These are phyloP conservation scores for Lactarius hengduanensis DNA, from an alignment of 768 basidiomycete genomes.

Conservation along the genomic window DNA sequence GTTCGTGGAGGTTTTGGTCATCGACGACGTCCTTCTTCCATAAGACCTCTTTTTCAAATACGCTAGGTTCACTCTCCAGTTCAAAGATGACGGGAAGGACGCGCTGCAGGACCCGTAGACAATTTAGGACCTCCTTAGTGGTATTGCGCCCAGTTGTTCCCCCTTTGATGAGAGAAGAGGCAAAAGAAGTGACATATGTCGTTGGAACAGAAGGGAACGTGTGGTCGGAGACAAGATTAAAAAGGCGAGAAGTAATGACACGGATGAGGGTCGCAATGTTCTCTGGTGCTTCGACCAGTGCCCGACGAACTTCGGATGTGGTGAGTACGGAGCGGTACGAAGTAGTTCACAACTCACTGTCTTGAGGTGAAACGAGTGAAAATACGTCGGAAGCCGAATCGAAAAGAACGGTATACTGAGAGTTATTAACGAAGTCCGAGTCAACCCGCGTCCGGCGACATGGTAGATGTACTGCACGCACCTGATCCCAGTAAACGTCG, in stretches of 20 bases:
- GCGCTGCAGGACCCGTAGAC: constrained; percentile 85
- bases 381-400: constrained; percentile 91
- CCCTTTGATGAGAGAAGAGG: constrained; percentile 67
- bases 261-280: constrained; percentile 82
- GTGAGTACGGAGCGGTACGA: not conserved
- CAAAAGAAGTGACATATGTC: constrained; percentile 61
- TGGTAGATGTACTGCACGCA: constrained; percentile 36
- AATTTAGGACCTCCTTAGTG: constrained; percentile 87
- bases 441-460: not conserved
- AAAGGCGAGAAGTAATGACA: constrained; percentile 64
- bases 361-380: constrained; percentile 48
- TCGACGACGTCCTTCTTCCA: constrained; percentile 61
- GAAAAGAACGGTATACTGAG: constrained; percentile 78
- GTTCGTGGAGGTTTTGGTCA: constrained; percentile 31
- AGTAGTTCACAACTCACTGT: not conserved
- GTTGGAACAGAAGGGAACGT: constrained; percentile 66
- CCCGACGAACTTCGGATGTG: constrained; percentile 64
- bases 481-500: constrained; percentile 92
- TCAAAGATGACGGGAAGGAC: constrained; percentile 90
- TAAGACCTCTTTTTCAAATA: constrained; percentile 75
- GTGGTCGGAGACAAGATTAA: constrained; percentile 74
- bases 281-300: constrained; percentile 77
- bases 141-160: constrained; percentile 58
- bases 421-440: not conserved
- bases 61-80: constrained; percentile 64